A percentile compares a stretch with the other conserved stretches of the same genome.
These are phyloP conservation scores for Jasminum sambac DNA, from an alignment of 257 asterid species.

Conservation along the genomic window DNA sequence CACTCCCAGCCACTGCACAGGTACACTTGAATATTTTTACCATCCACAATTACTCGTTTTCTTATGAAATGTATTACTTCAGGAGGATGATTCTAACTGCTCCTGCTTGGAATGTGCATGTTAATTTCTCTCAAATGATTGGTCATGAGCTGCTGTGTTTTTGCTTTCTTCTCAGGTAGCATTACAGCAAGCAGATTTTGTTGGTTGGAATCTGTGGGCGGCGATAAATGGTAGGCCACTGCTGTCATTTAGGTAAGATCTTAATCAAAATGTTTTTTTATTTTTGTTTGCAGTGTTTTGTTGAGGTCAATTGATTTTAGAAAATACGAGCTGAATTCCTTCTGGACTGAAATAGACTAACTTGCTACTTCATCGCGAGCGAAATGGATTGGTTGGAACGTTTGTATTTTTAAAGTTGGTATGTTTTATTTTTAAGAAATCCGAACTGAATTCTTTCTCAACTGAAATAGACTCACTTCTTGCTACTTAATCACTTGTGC, in stretches of 20 bases:
- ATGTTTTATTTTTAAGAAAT: not conserved
- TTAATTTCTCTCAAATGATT: constrained; percentile 11
- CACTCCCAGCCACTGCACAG: constrained; percentile 98
- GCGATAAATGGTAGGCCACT: constrained; percentile 88
- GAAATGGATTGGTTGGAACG: not conserved
- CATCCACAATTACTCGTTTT: constrained; percentile 15
- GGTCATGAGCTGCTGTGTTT: constrained; percentile 19
- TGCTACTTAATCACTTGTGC: not conserved
- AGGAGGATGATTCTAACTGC: not conserved
- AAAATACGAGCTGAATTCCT: not conserved
- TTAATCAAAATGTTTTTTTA: constrained; percentile 3
- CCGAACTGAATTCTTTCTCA: not conserved
- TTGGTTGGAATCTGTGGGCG: constrained; percentile 99
- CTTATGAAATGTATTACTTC: constrained; percentile 1
- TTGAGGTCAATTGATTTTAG: not conserved
- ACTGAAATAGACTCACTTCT: not conserved
- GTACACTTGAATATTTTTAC: constrained; percentile 33
- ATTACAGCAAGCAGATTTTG: constrained; percentile 94
- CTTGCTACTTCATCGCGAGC: not conserved
- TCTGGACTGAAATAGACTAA: not conserved
- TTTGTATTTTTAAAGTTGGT: too few species aligned
- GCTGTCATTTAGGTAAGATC: constrained; percentile 79
- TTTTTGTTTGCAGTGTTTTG: not conserved
- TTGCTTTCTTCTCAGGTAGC: constrained; percentile 62
- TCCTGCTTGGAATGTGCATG: not conserved